phyloP scores from a whole-genome alignment of 768 basidiomycete species.

The Suillus weaverae region DNA sequence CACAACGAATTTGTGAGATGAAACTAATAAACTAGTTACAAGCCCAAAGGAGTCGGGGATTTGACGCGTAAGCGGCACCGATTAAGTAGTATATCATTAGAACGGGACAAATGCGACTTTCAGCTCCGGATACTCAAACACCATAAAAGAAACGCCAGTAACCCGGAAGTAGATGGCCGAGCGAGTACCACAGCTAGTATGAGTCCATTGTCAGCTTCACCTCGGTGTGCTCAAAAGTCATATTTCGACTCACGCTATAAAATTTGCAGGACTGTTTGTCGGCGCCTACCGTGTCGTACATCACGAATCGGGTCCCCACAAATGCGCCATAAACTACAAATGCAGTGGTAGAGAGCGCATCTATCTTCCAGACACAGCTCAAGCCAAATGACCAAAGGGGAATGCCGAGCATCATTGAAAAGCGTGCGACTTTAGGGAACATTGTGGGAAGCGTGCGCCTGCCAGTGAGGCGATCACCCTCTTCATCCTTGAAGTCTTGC shows the following conservation, averaged over 20 bases:
- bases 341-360: constrained; percentile 20
- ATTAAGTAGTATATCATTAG: not conserved
- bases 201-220: not conserved
- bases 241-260: constrained; percentile 34
- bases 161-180: constrained; percentile 35
- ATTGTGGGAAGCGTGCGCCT: constrained; percentile 46
- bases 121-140: not conserved
- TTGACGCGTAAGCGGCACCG: too few relatives aligned
- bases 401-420: constrained; percentile 34
- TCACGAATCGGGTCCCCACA: constrained; percentile 36
- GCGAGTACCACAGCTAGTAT: constrained; percentile 35
- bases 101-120: not conserved
- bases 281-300: constrained; percentile 25
- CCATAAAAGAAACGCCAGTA: constrained; percentile 37
- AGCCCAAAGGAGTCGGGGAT: too few relatives aligned
- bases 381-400: constrained; percentile 39
- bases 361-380: constrained; percentile 37
- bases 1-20: too few relatives aligned
- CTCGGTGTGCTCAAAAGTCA: not conserved
- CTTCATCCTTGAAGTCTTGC: constrained; percentile 48
- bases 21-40: too few relatives aligned
- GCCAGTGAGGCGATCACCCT: constrained; percentile 42
- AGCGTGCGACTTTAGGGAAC: constrained; percentile 38
- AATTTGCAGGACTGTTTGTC: constrained; percentile 39
- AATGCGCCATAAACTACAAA: constrained; percentile 35